A percentile compares a stretch with the other conserved stretches of the same genome.
phyloP scores from a whole-genome alignment of 805 yeast genomes.

The Candida stauntonica region DNA sequence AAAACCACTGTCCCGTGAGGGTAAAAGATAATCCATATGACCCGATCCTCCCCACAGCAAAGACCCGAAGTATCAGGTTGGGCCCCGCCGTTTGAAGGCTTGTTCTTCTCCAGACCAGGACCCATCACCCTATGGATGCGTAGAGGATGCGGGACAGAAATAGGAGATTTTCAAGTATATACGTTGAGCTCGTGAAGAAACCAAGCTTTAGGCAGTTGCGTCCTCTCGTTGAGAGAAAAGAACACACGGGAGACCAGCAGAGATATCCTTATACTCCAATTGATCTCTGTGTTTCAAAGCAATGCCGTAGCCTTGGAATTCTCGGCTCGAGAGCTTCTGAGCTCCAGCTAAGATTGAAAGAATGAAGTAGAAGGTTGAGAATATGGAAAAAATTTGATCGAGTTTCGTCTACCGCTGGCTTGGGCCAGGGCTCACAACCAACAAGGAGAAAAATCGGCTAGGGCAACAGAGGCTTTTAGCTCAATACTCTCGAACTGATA shows the following conservation, averaged over 20 bases:
- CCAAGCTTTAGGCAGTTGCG: too few species aligned
- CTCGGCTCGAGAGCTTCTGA: too few species aligned
- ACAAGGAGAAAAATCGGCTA: not conserved
- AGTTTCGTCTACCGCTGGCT: too few species aligned
- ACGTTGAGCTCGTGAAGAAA: not conserved
- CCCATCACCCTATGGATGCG: conserved; percentile 48
- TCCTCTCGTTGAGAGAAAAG: too few species aligned
- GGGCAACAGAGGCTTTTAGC: not conserved
- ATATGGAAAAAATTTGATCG: too few species aligned
- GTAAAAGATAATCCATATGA: conserved; percentile 12
- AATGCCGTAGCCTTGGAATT: not conserved
- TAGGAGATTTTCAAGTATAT: conserved; percentile 41
- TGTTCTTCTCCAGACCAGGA: conserved; percentile 60
- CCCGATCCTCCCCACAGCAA: conserved; percentile 44
- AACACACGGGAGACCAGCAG: conserved; percentile 1
- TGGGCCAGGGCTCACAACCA: not conserved
- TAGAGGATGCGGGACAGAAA: conserved; percentile 57
- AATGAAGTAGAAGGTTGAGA: too few species aligned
- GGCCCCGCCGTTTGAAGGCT: conserved; percentile 33
- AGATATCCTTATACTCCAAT: conserved; percentile 4
- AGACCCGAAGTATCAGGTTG: conserved; percentile 18
- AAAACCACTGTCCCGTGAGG: conserved; percentile 5
- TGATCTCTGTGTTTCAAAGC: not conserved
- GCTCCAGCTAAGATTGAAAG: too few species aligned
- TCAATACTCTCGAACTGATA: too few species aligned